Evolutionary conservation across 2,329 filamentous ascomycete species (phyloP).

Genomic region (Neocucurbitaria cava): DNA sequence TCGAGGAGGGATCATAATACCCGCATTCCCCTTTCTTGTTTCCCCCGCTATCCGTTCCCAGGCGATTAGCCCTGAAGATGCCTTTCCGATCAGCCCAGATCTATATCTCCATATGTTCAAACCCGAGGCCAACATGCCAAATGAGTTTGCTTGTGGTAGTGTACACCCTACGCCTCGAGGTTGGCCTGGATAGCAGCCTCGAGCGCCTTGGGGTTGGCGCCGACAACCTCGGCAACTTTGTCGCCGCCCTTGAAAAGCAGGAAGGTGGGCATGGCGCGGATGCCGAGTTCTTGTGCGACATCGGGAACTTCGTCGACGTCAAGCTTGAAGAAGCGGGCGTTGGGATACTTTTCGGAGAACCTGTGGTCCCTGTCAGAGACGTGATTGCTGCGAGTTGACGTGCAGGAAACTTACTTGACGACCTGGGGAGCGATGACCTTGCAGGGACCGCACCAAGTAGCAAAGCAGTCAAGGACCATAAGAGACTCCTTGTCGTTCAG

Average conservation of each 20-base stretch:
- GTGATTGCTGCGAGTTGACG: background rate
- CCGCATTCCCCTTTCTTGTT: constrained; percentile 7
- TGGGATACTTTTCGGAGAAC: constrained; percentile 65
- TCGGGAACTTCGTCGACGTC: constrained; percentile 85
- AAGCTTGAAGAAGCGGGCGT: constrained; percentile 82
- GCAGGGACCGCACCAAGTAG: constrained; percentile 94
- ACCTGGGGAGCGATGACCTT: constrained; percentile 84
- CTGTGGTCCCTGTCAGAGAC: constrained; percentile 49
- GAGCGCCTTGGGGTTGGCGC: constrained; percentile 78
- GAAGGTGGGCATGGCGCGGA: constrained; percentile 95
- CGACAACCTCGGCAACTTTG: constrained; percentile 76
- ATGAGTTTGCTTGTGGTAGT: constrained; percentile 9
- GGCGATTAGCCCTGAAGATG: constrained; percentile 11
- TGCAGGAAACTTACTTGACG: constrained; percentile 61
- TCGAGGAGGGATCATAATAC: constrained; percentile 24
- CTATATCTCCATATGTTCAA: background rate
- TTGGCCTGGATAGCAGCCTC: constrained; percentile 58
- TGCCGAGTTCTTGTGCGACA: constrained; percentile 76
- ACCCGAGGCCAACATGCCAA: constrained; percentile 16
- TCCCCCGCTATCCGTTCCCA: background rate
- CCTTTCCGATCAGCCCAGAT: background rate
- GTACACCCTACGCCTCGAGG: constrained; percentile 27
- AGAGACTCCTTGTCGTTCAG: constrained; percentile 62
- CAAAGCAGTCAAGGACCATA: constrained; percentile 86
- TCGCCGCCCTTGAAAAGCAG: constrained; percentile 80